These are phyloP conservation scores for Daphne laureola DNA, from an alignment of 441 rosid genomes.

Conservation along the genomic window DNA sequence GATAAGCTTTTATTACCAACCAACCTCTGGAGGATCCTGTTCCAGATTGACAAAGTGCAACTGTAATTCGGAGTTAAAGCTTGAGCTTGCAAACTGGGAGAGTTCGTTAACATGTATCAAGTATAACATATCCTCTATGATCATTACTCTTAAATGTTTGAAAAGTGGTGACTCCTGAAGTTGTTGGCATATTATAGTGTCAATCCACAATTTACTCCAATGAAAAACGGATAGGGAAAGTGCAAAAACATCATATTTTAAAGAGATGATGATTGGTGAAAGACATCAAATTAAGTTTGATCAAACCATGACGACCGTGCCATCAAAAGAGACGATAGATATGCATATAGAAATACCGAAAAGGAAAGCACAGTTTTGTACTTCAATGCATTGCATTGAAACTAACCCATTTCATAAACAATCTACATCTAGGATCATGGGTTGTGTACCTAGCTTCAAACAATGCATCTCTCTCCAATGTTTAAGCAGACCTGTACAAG, in stretches of 20 bases:
- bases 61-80: constrained; percentile 48
- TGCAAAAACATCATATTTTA: constrained; percentile 4
- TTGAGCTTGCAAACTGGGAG: constrained; percentile 42
- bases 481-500: no score
- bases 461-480: no score
- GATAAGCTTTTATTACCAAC: constrained; percentile 2
- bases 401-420: not conserved
- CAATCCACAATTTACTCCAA: no score
- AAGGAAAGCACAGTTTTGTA: no score
- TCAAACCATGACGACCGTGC: no score
- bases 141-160: constrained; percentile 62
- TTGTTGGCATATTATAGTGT: not conserved
- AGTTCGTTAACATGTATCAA: constrained; percentile 53
- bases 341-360: no score
- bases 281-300: no score
- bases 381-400: no score
- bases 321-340: no score
- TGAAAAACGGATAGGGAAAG: constrained; percentile 3
- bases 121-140: constrained; percentile 88
- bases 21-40: constrained; percentile 89
- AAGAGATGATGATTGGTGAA: constrained; percentile 3
- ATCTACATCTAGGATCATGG: no score
- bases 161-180: constrained; percentile 43
- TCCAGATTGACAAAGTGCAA: constrained; percentile 63
- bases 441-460: no score